Evolutionary conservation across 768 basidiomycete species (phyloP), one percentile per base, ranked within the genome.

Genomic region (Rhodosporidiobolus odoratus): DNA sequence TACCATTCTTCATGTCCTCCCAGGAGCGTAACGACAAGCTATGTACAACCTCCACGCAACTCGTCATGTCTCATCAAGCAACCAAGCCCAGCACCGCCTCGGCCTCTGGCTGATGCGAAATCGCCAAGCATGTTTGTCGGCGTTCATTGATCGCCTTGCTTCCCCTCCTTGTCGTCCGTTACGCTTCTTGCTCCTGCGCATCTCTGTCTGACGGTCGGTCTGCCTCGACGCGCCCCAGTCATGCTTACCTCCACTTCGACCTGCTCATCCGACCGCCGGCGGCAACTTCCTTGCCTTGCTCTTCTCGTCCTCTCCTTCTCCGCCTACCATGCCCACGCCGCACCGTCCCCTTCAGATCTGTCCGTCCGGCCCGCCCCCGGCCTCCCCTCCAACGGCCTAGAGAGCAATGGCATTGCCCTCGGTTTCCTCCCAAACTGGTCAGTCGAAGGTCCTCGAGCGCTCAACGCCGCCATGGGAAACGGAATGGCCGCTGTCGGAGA

Each of bases 351-450:
- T 37, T 30, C 27, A 27, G 17, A 2, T 17, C 52, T 61, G 25
- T 43, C 58, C 1, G 7, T 38, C 4, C 69, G 52, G 32, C 25
- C n/a, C 8, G 47, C 54, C 2, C 69, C 69, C 6, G 61, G 65
- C 4, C 61, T 73, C 12, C 68, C 68, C 16, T 2, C 37, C 2
- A 66, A 62, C 43, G 72, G 58, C 7, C 62, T 69, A 27, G 2
- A 12, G 15, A 47, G 38, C n/a, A 58, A 43, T 37, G 60, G 56
- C 3, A 71, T 74, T 41, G 27, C 19, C 17, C 27, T 74, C 40
- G 73, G 73, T 4, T 61, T 71, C 63, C 66, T 74, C 7, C 66
- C 73, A 0, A 48, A 68, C 59, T 74, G 69, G 69, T 27, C 50
- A 9, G 63, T 66, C 32, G 64, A 74, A 27, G 63, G 56, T 7